Percentiles rank a stretch among this genome's conserved stretches.
Conservation (phyloP, 345 rosid species). For the Diplotaxis tenuifolia region DNA sequence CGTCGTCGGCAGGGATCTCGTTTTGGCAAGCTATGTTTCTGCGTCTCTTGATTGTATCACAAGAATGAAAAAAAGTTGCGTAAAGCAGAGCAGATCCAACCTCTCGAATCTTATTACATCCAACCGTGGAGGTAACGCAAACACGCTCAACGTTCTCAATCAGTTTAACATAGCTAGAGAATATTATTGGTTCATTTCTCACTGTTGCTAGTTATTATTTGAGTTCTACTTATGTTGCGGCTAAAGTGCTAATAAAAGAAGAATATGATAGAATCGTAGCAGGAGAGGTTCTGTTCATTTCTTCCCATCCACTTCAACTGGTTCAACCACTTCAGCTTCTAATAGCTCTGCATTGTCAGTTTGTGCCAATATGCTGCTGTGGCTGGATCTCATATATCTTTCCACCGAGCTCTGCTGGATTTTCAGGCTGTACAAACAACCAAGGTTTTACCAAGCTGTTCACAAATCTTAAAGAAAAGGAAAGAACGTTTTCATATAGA, state of each 20-base stretch:
- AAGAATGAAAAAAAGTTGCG: no score
- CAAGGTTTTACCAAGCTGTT: no score
- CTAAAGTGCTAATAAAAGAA: conserved; percentile 10
- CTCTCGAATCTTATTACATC: no score
- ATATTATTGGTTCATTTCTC: not conserved
- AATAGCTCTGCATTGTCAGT: conserved; percentile 39
- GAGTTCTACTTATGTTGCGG: not conserved
- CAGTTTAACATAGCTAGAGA: not conserved
- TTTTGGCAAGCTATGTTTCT: conserved; percentile 86
- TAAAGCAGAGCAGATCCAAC: no score
- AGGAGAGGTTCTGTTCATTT: conserved; percentile 45
- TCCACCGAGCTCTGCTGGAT: conserved; percentile 90
- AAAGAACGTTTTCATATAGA: no score
- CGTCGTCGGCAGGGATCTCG: no score
- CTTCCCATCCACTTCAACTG: conserved; percentile 55
- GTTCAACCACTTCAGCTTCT: conserved; percentile 88
- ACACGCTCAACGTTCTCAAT: not conserved
- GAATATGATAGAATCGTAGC: not conserved
- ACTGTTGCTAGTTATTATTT: not conserved
- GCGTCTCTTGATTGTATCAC: conserved; percentile 89
- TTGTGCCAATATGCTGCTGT: conserved; percentile 28
- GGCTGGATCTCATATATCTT: conserved; percentile 86
- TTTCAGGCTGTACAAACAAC: conserved; percentile 63
- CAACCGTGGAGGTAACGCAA: no score
- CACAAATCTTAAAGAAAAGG: no score